Evolutionary conservation across 352 stramenopile genomes (phyloP).

Genomic region (Pythium angustatum): DNA sequence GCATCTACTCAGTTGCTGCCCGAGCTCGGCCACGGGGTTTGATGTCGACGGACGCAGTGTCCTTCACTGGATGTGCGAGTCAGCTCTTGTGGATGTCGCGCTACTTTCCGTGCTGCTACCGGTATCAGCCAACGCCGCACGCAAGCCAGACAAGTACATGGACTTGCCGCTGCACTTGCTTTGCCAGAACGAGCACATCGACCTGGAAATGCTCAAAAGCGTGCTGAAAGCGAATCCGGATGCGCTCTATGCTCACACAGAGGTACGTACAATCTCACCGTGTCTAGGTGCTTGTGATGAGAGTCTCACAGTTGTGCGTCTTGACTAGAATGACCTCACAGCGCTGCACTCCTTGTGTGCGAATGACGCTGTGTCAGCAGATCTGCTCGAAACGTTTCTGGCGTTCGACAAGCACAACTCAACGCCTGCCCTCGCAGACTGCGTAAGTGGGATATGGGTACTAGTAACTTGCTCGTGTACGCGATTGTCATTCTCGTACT

Average conservation of each 20-base stretch:
- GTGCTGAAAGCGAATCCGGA: constrained; percentile 36
- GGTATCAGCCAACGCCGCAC: constrained; percentile 9
- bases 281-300: neutral
- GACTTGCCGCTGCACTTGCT: constrained; percentile 62
- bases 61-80: constrained; percentile 61
- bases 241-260: constrained; percentile 33
- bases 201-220: constrained; percentile 31
- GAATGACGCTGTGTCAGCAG: constrained; percentile 44
- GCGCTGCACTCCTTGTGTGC: constrained; percentile 54
- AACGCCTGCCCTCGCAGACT: constrained; percentile 17
- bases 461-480: no score
- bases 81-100: constrained; percentile 19
- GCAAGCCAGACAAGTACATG: constrained; percentile 25
- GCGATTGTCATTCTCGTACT: no score
- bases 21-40: constrained; percentile 31
- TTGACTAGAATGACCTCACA: constrained; percentile 38
- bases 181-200: constrained; percentile 44
- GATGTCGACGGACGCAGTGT: constrained; percentile 51
- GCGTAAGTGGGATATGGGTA: constrained; percentile 9
- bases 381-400: constrained; percentile 43
- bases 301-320: neutral
- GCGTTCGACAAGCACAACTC: constrained; percentile 41
- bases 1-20: constrained; percentile 40
- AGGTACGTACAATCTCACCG: constrained; percentile 24
- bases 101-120: constrained; percentile 32